A percentile compares a stretch with the other conserved stretches of the same genome.
These are phyloP conservation scores for Hyaloperonospora arabidopsidis DNA, from an alignment of 352 stramenopile genomes.

Conservation along the genomic window DNA sequence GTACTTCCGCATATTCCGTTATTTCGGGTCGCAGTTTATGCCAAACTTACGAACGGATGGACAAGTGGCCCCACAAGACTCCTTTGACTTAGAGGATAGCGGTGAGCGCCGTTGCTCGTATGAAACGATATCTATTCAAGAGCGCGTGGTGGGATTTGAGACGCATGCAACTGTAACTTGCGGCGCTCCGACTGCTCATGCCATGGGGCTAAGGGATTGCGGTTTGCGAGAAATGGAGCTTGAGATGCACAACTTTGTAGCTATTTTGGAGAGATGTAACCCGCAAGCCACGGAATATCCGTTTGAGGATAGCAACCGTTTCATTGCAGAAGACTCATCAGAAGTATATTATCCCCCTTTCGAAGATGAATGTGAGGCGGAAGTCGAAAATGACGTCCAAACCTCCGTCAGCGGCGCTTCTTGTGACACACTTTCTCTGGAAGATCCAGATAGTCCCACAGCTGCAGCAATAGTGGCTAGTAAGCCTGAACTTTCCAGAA, in stretches of 20 bases:
- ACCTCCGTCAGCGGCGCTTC: conserved; percentile 18
- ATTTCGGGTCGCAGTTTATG: conserved; percentile 35
- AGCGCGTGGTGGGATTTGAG: conserved; percentile 40
- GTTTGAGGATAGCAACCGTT: conserved; percentile 26
- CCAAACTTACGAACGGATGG: conserved; percentile 12
- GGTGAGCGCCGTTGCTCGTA: conserved; percentile 15
- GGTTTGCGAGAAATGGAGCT: conserved; percentile 79
- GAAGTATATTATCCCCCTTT: conserved; percentile 50
- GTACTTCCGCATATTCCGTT: conserved; percentile 71
- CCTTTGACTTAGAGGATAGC: conserved; percentile 38
- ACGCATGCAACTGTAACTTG: conserved; percentile 71
- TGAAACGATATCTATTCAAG: conserved; percentile 24
- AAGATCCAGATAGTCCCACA: conserved; percentile 11
- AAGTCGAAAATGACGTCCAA: conserved; percentile 33
- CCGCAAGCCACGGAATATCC: conserved; percentile 29
- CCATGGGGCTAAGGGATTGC: conserved; percentile 64
- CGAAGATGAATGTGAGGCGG: conserved; percentile 34
- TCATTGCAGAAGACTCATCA: conserved; percentile 41
- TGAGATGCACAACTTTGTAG: conserved; percentile 59
- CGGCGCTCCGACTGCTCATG: conserved; percentile 73
- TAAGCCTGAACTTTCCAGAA: conserved; percentile 16
- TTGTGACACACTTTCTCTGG: conserved; percentile 15
- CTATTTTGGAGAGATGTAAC: conserved; percentile 55
- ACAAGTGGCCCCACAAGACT: conserved; percentile 43
- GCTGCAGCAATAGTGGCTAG: conserved; percentile 13